Conservation (phyloP, 345 rosid genomes). For the Camelina sativa region DNA sequence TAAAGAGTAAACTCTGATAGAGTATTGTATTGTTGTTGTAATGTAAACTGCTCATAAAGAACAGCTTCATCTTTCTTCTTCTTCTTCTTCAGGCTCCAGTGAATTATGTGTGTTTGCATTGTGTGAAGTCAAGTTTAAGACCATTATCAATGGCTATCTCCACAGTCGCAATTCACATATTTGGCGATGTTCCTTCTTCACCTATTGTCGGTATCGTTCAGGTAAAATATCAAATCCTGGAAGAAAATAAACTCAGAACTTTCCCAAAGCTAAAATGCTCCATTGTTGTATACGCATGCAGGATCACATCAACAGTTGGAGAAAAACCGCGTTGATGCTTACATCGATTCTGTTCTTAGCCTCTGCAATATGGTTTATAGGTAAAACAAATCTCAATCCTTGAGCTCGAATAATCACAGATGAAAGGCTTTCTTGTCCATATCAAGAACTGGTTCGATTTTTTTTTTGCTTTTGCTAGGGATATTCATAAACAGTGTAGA, state of each 20-base stretch:
- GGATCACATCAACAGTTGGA: constrained; percentile 77
- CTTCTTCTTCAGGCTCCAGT: constrained; percentile 72
- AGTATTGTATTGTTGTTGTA: not conserved
- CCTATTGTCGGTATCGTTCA: constrained; percentile 94
- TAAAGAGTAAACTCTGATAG: constrained; percentile 32
- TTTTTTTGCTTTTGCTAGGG: constrained; percentile 51
- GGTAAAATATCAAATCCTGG: constrained; percentile 44
- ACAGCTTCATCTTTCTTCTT: constrained; percentile 2
- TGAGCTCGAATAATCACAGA: not conserved
- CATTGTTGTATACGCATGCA: constrained; percentile 53
- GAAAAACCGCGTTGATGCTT: constrained; percentile 68
- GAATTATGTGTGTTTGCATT: constrained; percentile 82
- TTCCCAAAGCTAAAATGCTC: constrained; percentile 1
- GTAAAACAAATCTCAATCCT: constrained; percentile 41
- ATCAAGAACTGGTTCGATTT: constrained; percentile 7
- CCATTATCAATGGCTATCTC: constrained; percentile 97
- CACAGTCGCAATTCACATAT: constrained; percentile 84
- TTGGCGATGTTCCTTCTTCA: constrained; percentile 96
- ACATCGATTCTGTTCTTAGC: constrained; percentile 76
- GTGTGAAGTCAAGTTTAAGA: constrained; percentile 83
- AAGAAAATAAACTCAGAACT: not conserved
- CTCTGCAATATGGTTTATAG: constrained; percentile 84
- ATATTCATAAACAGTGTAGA: constrained; percentile 71
- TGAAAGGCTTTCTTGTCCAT: not conserved
- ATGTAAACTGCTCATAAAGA: not conserved